Conservation (phyloP, 2,329 filamentous ascomycete species). For the Lachnellula occidentalis region DNA sequence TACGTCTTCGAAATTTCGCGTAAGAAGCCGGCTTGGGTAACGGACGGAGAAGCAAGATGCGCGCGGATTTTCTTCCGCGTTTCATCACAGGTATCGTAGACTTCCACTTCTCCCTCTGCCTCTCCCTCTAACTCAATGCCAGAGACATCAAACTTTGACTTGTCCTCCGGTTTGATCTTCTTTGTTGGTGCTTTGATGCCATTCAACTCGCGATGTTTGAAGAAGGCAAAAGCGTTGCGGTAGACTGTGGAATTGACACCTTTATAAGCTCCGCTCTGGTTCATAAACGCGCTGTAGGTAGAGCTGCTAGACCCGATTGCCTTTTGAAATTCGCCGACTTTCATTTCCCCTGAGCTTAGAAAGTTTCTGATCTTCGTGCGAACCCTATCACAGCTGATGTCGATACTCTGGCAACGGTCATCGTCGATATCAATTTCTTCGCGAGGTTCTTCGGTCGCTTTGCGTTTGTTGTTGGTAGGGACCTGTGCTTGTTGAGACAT, state of each 20-base stretch:
- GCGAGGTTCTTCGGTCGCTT: background rate
- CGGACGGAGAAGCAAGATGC: slow-evolving; percentile 39
- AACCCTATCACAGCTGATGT: slow-evolving; percentile 31
- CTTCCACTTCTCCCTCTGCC: slow-evolving; percentile 37
- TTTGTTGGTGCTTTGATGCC: slow-evolving; percentile 36
- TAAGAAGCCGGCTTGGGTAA: slow-evolving; percentile 48
- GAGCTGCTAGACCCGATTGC: slow-evolving; percentile 33
- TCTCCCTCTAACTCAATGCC: slow-evolving; percentile 44
- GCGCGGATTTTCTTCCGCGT: slow-evolving; percentile 52
- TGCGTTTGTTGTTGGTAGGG: background rate
- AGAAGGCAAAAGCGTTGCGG: slow-evolving; percentile 37
- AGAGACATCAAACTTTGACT: slow-evolving; percentile 34
- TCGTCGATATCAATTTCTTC: slow-evolving; percentile 16
- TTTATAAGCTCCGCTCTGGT: slow-evolving; percentile 37
- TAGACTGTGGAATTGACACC: slow-evolving; percentile 34
- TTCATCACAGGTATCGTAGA: slow-evolving; percentile 54
- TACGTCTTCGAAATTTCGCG: slow-evolving; percentile 42
- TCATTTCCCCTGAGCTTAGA: slow-evolving; percentile 39
- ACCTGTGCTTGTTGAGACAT: background rate
- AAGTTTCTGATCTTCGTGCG: slow-evolving; percentile 38
- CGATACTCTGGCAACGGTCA: slow-evolving; percentile 9
- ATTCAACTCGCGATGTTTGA: slow-evolving; percentile 46
- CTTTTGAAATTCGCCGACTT: slow-evolving; percentile 38
- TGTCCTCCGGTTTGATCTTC: slow-evolving; percentile 31
- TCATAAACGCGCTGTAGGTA: slow-evolving; percentile 43